Percentiles rank a stretch among this genome's conserved stretches.
Evolutionary conservation across 805 yeast species (phyloP).

Genomic region (Candida pini): DNA sequence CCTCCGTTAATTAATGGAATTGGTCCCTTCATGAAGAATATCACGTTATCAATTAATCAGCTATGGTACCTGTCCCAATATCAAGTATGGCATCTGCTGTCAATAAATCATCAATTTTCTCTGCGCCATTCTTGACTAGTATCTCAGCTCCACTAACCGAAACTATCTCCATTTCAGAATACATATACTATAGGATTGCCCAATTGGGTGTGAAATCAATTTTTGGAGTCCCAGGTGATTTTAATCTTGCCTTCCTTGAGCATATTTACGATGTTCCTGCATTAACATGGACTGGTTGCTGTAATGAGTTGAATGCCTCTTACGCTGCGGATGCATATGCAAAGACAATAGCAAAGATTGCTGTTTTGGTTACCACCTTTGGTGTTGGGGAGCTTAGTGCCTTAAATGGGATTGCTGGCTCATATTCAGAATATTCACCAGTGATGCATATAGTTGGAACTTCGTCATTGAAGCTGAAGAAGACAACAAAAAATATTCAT

Average conservation of each 20-base stretch:
- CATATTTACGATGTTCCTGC: constrained; percentile 32
- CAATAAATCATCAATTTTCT: no score
- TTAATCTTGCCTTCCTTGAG: constrained; percentile 45
- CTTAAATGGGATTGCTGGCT: constrained; percentile 43
- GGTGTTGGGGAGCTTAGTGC: constrained; percentile 52
- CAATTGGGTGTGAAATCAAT: constrained; percentile 40
- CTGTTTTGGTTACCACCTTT: constrained; percentile 40
- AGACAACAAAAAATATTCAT: constrained; percentile 34
- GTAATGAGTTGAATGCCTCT: constrained; percentile 48
- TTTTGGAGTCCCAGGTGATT: constrained; percentile 61
- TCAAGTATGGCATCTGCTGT: no score
- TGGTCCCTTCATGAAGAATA: no score
- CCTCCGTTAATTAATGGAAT: no score
- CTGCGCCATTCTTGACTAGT: no score
- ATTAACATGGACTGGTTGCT: constrained; percentile 37
- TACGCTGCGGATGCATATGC: constrained; percentile 48
- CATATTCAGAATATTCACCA: constrained; percentile 42
- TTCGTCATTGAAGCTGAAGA: constrained; percentile 16
- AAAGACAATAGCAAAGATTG: constrained; percentile 25
- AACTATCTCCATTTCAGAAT: constrained; percentile 34
- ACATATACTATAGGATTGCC: constrained; percentile 37
- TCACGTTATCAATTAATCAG: no score
- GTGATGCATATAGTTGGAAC: constrained; percentile 49
- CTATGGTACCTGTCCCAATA: no score
- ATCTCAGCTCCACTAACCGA: constrained; percentile 1